These are phyloP conservation scores for Biancaea sappan DNA, from an alignment of 306 rosid genomes.

Conservation along the genomic window DNA sequence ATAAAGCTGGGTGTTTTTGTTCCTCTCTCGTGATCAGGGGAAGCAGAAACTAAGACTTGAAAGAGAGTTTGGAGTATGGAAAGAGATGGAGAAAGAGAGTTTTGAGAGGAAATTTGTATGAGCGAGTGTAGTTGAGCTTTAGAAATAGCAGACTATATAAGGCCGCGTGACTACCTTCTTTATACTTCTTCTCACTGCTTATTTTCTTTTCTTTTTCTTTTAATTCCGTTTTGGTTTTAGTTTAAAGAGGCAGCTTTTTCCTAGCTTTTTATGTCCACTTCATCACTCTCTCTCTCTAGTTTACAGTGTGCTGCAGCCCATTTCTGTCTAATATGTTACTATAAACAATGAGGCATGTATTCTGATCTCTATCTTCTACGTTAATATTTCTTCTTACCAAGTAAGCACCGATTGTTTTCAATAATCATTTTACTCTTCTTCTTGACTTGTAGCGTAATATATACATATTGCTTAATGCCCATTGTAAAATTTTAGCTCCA, in stretches of 20 bases:
- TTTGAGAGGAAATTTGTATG: constrained; percentile 21
- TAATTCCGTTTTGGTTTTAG: constrained; percentile 31
- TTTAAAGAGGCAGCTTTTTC: constrained; percentile 38
- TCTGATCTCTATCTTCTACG: constrained; percentile 14
- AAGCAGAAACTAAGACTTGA: constrained; percentile 9
- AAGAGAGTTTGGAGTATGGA: constrained; percentile 1
- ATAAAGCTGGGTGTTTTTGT: neutral
- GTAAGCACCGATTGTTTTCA: constrained; percentile 3
- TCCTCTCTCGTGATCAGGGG: constrained; percentile 29
- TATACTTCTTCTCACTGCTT: constrained; percentile 47
- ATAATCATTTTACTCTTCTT: constrained; percentile 31
- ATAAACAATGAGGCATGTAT: neutral
- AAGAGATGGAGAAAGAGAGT: neutral
- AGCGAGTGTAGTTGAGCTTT: constrained; percentile 43
- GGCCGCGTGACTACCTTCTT: constrained; percentile 46
- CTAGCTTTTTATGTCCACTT: constrained; percentile 33
- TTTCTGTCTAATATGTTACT: neutral
- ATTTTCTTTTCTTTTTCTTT: constrained; percentile 14
- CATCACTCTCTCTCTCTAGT: constrained; percentile 26
- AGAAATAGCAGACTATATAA: constrained; percentile 36
- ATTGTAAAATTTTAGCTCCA: constrained; percentile 23
- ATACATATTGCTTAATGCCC: constrained; percentile 14
- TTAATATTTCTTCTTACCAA: neutral
- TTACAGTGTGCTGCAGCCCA: constrained; percentile 25
- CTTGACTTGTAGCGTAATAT: constrained; percentile 4